These are phyloP conservation scores for Aspergillus fumigatiaffinis DNA, from an alignment of 2,329 filamentous ascomycete genomes.

Conservation along the genomic window DNA sequence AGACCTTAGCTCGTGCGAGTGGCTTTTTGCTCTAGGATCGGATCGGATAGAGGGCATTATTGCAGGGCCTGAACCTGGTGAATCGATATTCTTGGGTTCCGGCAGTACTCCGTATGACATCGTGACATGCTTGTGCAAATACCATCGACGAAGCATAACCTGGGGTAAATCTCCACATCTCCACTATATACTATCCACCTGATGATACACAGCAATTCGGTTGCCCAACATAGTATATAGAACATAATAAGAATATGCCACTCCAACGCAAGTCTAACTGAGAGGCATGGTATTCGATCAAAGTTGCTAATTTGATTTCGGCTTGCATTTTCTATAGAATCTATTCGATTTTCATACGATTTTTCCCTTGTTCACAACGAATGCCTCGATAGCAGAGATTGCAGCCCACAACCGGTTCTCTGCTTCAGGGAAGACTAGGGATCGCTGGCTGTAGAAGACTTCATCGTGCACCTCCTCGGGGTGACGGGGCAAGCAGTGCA, in stretches of 20 bases:
- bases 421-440: constrained; percentile 87
- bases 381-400: constrained; percentile 78
- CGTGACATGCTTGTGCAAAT: not conserved
- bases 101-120: not conserved
- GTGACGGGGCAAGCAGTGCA: constrained; percentile 95
- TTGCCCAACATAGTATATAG: not conserved
- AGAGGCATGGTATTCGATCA: not conserved
- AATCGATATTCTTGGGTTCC: not conserved
- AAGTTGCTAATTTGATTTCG: not conserved
- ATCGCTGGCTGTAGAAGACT: constrained; percentile 84
- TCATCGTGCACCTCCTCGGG: constrained; percentile 90
- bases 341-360: constrained; percentile 58
- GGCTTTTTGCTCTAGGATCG: not conserved
- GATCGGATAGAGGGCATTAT: not conserved
- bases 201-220: no score
- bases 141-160: not conserved
- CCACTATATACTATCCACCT: not conserved
- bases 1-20: not conserved
- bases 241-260: not conserved
- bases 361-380: constrained; percentile 90
- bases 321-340: not conserved
- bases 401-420: constrained; percentile 94
- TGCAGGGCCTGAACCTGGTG: not conserved
- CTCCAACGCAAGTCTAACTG: not conserved
- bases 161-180: not conserved